Percentiles rank a stretch among this genome's conserved stretches.
Evolutionary conservation across 2,329 filamentous ascomycete species (phyloP).

Genomic region (Hypoxylon sp.): DNA sequence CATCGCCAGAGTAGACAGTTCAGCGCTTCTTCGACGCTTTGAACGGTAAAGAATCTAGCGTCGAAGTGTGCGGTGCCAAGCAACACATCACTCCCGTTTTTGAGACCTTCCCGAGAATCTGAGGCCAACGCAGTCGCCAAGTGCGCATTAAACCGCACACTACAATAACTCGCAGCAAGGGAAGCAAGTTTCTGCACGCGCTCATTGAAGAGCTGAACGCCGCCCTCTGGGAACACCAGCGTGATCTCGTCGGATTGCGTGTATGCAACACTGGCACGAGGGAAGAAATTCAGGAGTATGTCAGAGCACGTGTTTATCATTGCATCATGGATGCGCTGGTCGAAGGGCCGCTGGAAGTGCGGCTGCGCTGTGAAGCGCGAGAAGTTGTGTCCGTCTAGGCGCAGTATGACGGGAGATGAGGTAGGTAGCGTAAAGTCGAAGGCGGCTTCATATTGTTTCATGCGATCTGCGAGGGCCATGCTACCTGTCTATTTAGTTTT

Average conservation of each 20-base stretch:
- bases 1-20: conserved; percentile 34
- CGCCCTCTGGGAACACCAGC: conserved; percentile 29
- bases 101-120: background rate
- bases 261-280: conserved; percentile 36
- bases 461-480: conserved; percentile 33
- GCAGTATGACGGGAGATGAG: conserved; percentile 29
- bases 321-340: conserved; percentile 33
- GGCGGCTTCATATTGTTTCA: conserved; percentile 35
- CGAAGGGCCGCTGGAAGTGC: conserved; percentile 23
- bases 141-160: conserved; percentile 36
- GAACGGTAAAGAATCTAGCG: conserved; percentile 33
- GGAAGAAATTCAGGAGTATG: conserved; percentile 27
- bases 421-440: conserved; percentile 27
- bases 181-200: conserved; percentile 35
- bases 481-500: background rate
- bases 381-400: conserved; percentile 34
- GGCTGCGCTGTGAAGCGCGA: conserved; percentile 26
- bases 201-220: conserved; percentile 17
- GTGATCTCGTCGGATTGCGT: conserved; percentile 38
- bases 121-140: conserved; percentile 2
- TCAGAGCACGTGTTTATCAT: conserved; percentile 33
- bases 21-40: conserved; percentile 31
- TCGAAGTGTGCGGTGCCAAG: conserved; percentile 33
- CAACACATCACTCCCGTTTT: background rate
- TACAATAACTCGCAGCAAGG: conserved; percentile 33